Evolutionary conservation across 73 alveolate genomes (phyloP), one percentile per base, ranked within the genome.

Genomic region (Paramecium tetraurelia): DNA sequence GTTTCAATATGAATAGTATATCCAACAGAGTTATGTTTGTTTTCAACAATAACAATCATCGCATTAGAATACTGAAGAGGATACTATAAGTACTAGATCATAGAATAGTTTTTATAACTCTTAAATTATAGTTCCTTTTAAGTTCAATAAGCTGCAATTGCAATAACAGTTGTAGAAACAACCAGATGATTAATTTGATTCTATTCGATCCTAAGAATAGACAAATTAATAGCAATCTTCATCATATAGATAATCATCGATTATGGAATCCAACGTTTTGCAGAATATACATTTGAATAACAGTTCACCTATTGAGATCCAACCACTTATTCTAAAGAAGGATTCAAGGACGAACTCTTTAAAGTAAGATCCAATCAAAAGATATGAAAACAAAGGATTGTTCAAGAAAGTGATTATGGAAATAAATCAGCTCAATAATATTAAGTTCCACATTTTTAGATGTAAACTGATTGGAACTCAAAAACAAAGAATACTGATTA

Each of bases 351-450:
- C 59, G 5, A 75, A 38, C 10, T 75, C 87, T 18, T 41, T 75
- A 38, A 75, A 75, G 20, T 5, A 75, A 75, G 87, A 75, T 20
- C 87, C 87, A 29, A 38, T 38, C 2, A 75, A 38, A n/a, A 75
- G 87, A 75, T 75, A 75, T 75, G 58, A 75, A 75, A 75, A 75
- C 18, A 38, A 38, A 75, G 87, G 87, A n/a, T 75, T 75, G 33
- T 75, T 75, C 12, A 35, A 41, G 59, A 35, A 75, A 75, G 5
- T 75, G 24, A 75, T 16, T 41, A 4, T 75, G 2, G 58, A 75
- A 75, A 18, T 75, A 12, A 38, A 75, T 38, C 8, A 14, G 6
- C 29, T 75, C 1, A 12, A 12, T 31, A 38, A 36, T 75, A 29
- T 29, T 11, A 75, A 75, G 33, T 75, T 38, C 10, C 9, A 22